Evolutionary conservation across 352 stramenopile species (phyloP), one percentile per base, ranked within the genome.

Genomic region (Phytopythium mirpurense): DNA sequence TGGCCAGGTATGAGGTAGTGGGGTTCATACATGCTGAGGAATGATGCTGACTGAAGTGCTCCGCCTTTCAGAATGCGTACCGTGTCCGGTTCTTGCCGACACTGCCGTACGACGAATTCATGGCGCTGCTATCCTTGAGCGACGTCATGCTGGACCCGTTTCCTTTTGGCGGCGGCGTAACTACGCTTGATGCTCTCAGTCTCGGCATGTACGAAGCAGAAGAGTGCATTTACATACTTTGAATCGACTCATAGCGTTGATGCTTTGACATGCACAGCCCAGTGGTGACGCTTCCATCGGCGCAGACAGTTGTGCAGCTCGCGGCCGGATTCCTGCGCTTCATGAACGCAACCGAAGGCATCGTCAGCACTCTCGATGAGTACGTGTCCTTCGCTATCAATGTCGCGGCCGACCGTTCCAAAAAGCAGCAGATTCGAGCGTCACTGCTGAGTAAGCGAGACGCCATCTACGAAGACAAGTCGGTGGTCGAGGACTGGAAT

Each of bases 121-220:
- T 85, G 36, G 66, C 63, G 1, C 58, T 89, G 15, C 63, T 92
- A 27, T 58, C 68, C 11, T 53, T 62, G 9, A 67, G 77, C 3
- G 83, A 92, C 54, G 83, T 96, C 21, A 57, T 91, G 10, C 59
- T 96, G 9, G 86, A 96, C 51, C 77, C 84, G 32, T 94, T 91
- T 40, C 83, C 84, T 26, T 95, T 94, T 31, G 86, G 84, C 26
- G 83, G 86, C 15, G 84, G 86, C 26, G 83, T 96, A 32, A 95
- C 84, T 5, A 87, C 78, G 9, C 72, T 96, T 27, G 86, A 96
- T 32, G 77, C 81, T 2, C 68, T 96, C 54, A 69, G 82, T 19
- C 72, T 88, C 45, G 83, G 83, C 56, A 78, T 83, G 69, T 87
- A 76, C 48, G 79, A n/a, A n/a, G n/a, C n/a, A n/a, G n/a, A n/a